phyloP scores from a whole-genome alignment of 2,329 filamentous ascomycete species.

The Didymellaceae sp. region DNA sequence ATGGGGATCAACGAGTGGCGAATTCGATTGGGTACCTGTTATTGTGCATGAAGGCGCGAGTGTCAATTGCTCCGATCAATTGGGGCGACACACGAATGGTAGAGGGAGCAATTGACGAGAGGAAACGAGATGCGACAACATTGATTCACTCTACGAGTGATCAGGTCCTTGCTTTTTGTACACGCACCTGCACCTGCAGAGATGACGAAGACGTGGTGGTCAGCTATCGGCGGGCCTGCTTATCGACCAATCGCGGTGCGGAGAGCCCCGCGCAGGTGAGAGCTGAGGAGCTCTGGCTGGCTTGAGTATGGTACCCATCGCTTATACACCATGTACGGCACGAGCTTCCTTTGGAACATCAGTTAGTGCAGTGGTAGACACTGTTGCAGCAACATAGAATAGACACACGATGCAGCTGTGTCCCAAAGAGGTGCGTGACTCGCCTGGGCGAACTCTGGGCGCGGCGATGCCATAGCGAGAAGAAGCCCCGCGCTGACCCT shows the following conservation, averaged over 20 bases:
- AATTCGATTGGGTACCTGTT: not conserved
- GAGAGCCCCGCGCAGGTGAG: not conserved
- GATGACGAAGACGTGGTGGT: slow-evolving; percentile 11
- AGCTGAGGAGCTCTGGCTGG: slow-evolving; percentile 5
- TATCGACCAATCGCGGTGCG: slow-evolving; percentile 12
- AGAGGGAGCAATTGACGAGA: too few relatives aligned
- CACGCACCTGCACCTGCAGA: not conserved
- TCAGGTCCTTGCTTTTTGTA: too few relatives aligned
- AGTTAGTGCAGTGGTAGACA: not conserved
- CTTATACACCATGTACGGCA: not conserved
- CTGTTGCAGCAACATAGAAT: not conserved
- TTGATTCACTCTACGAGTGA: not conserved
- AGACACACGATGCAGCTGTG: slow-evolving; percentile 45
- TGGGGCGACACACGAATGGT: too few relatives aligned
- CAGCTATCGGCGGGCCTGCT: slow-evolving; percentile 1
- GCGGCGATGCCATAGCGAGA: not conserved
- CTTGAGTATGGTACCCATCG: slow-evolving; percentile 5
- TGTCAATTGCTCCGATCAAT: too few relatives aligned
- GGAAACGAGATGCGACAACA: not conserved
- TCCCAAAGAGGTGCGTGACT: slow-evolving; percentile 45
- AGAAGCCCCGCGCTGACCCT: slow-evolving; percentile 31
- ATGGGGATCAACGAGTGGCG: too few relatives aligned
- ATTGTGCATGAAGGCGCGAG: slow-evolving; percentile 6
- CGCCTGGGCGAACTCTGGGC: not conserved
- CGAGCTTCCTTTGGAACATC: slow-evolving; percentile 4